phyloP scores from a whole-genome alignment of 1,139 yeast genomes.

The Suhomyces maxii region DNA sequence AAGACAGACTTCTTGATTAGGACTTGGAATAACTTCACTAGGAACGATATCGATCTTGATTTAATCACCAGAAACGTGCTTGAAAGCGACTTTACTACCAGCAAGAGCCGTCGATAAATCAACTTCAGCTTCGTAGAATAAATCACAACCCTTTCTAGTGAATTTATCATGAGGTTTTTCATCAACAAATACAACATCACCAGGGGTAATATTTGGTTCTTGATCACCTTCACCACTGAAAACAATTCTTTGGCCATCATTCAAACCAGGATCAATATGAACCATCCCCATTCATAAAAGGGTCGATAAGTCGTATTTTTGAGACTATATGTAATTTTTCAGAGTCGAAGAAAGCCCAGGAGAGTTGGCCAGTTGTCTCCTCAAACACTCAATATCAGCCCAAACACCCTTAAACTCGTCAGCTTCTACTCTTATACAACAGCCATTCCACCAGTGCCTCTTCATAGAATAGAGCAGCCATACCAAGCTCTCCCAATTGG shows the following conservation, averaged over 20 bases:
- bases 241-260: slow-evolving; percentile 85
- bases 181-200: slow-evolving; percentile 92
- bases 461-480: no score
- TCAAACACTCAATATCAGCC: no score
- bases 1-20: no score
- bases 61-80: slow-evolving; percentile 87
- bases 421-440: no score
- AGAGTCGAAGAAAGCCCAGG: no score
- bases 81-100: slow-evolving; percentile 87
- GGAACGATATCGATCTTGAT: slow-evolving; percentile 80
- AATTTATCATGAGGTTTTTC: slow-evolving; percentile 82
- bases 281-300: no score
- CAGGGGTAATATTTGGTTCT: slow-evolving; percentile 92
- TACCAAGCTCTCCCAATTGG: no score
- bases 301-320: no score
- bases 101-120: slow-evolving; percentile 93
- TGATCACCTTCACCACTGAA: slow-evolving; percentile 98
- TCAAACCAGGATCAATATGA: slow-evolving; percentile 97
- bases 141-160: slow-evolving; percentile 88
- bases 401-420: no score
- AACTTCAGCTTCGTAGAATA: slow-evolving; percentile 80
- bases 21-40: slow-evolving; percentile 93
- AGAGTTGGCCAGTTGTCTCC: no score
- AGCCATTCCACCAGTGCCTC: no score
- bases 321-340: no score